Percentiles rank a stretch among this genome's conserved stretches.
phyloP scores from a whole-genome alignment of 106 monocot genomes.

The Cymbidium sinense region DNA sequence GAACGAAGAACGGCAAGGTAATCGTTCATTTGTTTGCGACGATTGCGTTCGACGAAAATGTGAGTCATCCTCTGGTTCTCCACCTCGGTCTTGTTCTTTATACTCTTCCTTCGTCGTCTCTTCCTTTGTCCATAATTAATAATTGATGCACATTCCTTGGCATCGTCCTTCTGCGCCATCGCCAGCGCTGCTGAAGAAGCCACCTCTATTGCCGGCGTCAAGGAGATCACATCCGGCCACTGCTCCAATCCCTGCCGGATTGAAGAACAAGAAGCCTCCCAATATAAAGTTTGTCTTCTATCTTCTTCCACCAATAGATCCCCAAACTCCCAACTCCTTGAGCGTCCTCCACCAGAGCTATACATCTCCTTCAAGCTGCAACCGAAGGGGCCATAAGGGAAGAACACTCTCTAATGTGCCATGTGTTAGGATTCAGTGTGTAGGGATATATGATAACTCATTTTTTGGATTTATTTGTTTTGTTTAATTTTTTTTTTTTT shows the following conservation, averaged over 20 bases:
- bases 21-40: conserved; percentile 47
- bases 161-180: background rate
- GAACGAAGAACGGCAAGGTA: conserved; percentile 40
- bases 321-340: background rate
- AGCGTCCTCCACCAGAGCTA: background rate
- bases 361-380: conserved; percentile 15
- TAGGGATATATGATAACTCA: no score
- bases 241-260: conserved; percentile 6
- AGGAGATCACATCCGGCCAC: conserved; percentile 3
- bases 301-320: background rate
- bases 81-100: conserved; percentile 49
- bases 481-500: no score
- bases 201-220: background rate
- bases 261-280: conserved; percentile 18
- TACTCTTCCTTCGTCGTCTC: conserved; percentile 23
- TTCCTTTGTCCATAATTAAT: conserved; percentile 17
- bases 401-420: conserved; percentile 37
- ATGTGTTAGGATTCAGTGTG: background rate
- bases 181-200: background rate
- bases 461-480: background rate
- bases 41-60: conserved; percentile 56
- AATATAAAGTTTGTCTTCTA: background rate
- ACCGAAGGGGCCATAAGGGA: conserved; percentile 25
- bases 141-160: no score
- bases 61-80: conserved; percentile 56